Evolutionary conservation across 176 grass and related monocot genomes (phyloP), one percentile per base, ranked within the genome.

Genomic region (Saccharum officinarum): DNA sequence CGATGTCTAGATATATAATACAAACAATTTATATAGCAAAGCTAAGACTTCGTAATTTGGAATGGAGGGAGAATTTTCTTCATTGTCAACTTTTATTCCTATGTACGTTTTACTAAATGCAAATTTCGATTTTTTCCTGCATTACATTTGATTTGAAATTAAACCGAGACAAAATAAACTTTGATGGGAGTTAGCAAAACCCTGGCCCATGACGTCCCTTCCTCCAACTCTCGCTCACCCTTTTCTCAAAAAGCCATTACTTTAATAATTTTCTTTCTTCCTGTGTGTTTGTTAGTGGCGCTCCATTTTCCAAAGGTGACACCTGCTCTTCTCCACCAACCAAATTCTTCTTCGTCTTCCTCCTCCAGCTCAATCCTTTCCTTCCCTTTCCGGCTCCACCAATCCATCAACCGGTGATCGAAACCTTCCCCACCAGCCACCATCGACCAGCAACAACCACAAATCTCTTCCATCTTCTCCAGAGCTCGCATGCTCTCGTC

Each of bases 291-390:
- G 52, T 71, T 86, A 71, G 67, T 71, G 84, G 76, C 22, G 52
- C 84, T 61, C 76, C 67, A 79, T 72, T 55, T 80, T 7, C 40
- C 84, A 50, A 20, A 39, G 76, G 37, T 86, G 83, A 73, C 76
- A 80, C 84, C 59, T 64, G 68, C 49, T 80, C 69, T 30, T 17
- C 13, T 63, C 3, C 59, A 67, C 84, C 84, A 3, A 80, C n/a
- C 77, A 50, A 80, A 50, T 20, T 41, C 30, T n/a, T 41, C 18
- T 10, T 17, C 67, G 9, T 45, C 38, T 16, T 38, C 50, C 13
- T 84, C 71, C 7, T 73, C 39, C 40, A 22, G 20, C 31, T 73
- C 57, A 23, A 71, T 72, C 44, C 69, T 66, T 41, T 1, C n/a
- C 33, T 6, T n/a, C 34, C 10, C 36, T 25, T 11, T 11, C 25